Percentiles rank a stretch among this genome's conserved stretches.
phyloP scores from a whole-genome alignment of 768 basidiomycete genomes.

The Nidula microcarpa region DNA sequence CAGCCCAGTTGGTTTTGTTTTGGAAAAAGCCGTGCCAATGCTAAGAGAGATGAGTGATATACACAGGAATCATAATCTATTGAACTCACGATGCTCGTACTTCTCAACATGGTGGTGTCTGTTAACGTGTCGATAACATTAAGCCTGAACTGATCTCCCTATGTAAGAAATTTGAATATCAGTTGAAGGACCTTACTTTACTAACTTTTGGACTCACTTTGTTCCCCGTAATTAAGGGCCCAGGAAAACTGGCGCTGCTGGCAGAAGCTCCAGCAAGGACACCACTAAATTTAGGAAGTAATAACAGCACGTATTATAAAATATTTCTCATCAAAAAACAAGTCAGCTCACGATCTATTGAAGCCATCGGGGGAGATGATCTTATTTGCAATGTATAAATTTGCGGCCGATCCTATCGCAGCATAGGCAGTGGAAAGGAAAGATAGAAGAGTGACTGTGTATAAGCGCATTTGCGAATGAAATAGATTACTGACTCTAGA shows the following conservation, averaged over 20 bases:
- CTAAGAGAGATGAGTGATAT: slow-evolving; percentile 17
- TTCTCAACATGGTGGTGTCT: slow-evolving; percentile 45
- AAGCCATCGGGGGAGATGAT: slow-evolving; percentile 52
- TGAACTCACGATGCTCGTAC: slow-evolving; percentile 45
- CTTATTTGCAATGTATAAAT: slow-evolving; percentile 39
- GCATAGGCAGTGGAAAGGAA: slow-evolving; percentile 9
- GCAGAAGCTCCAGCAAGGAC: background rate
- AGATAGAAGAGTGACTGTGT: background rate
- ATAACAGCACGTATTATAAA: no score
- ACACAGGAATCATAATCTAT: background rate
- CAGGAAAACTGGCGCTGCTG: slow-evolving; percentile 22
- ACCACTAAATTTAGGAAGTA: no score
- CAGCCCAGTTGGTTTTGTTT: slow-evolving; percentile 30
- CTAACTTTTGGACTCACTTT: slow-evolving; percentile 14
- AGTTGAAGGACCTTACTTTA: background rate
- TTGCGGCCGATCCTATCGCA: slow-evolving; percentile 22
- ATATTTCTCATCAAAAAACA: no score
- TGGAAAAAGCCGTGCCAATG: slow-evolving; percentile 44
- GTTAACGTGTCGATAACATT: slow-evolving; percentile 45
- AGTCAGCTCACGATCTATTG: slow-evolving; percentile 18
- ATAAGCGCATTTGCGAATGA: no score
- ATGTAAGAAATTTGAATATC: background rate
- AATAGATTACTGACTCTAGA: no score
- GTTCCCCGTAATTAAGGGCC: slow-evolving; percentile 20
- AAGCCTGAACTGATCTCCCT: slow-evolving; percentile 41